Evolutionary conservation across 768 basidiomycete genomes (phyloP), one percentile per base, ranked within the genome.

Genomic region (Flagelloscypha sp.): DNA sequence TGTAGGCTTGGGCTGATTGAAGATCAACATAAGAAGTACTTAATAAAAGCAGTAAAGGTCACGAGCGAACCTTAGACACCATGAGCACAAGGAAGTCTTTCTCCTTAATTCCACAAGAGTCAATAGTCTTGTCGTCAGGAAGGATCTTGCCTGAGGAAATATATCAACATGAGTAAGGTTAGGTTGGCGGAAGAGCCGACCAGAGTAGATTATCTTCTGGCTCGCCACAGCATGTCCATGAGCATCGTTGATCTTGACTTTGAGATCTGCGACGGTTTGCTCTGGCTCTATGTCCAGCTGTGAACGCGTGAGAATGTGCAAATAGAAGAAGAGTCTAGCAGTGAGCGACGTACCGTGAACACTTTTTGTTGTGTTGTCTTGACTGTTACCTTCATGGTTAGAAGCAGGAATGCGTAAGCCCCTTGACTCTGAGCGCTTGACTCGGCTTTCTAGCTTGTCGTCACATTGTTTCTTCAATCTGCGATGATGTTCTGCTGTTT

Each of bases 61-160:
- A 35, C n/a, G 13, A 22, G 15, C 64, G 33, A 43, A 93, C 93
- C 78, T 95, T 98, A 33, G 90, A 76, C 22, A 97, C 87, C 94
- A 98, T 99, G 27, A 99, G 76, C n/a, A 99, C 95, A 41, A 98
- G 65, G 65, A 99, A 99, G 58, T 95, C 94, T 66, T 95, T 98
- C 62, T 98, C 94, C 65, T 95, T 93, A 68, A 98, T 86, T 36
- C 83, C 77, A 51, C 83, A 85, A 30, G 84, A 82, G 48, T 74
- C 84, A 23, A 99, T 73, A 2, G 83, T 84, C 66, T 92, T 93
- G 40, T 78, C 75, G 56, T 99, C 92, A 7, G 75, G 54, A 15
- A 98, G 71, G 30, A 99, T 83, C 69, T 94, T 93, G 36, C 95
- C 94, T 95, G 54, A 17, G 43, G 34, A 21, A 18, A 8, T 19